Evolutionary conservation across 1,284 basidiomycete genomes (phyloP).

Genomic region (Amylostereum areolatum): DNA sequence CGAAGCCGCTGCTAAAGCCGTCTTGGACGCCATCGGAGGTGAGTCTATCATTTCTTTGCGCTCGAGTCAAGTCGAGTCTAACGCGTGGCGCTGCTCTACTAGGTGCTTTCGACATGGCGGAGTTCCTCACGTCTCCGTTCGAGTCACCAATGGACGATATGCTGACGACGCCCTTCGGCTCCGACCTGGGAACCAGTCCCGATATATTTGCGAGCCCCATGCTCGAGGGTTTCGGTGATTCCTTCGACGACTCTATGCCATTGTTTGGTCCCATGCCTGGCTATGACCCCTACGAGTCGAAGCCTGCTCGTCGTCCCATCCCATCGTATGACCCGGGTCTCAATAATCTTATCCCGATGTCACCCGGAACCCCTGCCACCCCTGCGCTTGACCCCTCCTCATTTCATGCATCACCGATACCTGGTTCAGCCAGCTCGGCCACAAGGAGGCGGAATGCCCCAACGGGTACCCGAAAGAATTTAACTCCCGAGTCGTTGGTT

Average conservation of each 20-base stretch:
- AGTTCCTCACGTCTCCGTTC: conserved; percentile 42
- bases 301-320: conserved; percentile 11
- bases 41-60: not conserved
- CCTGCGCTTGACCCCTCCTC: conserved; percentile 32
- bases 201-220: conserved; percentile 30
- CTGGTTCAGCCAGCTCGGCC: too few species aligned
- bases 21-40: not conserved
- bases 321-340: conserved; percentile 20
- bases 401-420: conserved; percentile 22
- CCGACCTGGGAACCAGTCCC: conserved; percentile 28
- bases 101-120: conserved; percentile 23
- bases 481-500: conserved; percentile 35
- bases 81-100: conserved; percentile 12
- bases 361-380: conserved; percentile 33
- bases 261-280: conserved; percentile 27
- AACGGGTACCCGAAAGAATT: conserved; percentile 40
- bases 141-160: conserved; percentile 52
- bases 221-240: conserved; percentile 16
- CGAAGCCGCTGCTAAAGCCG: not conserved
- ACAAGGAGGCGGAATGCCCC: conserved; percentile 12
- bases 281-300: conserved; percentile 18
- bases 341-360: conserved; percentile 35
- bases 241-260: conserved; percentile 23
- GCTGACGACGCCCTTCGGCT: conserved; percentile 47
- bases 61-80: not conserved